These are phyloP conservation scores for Trichoderma breve DNA, from an alignment of 2,329 filamentous ascomycete species.

Conservation along the genomic window DNA sequence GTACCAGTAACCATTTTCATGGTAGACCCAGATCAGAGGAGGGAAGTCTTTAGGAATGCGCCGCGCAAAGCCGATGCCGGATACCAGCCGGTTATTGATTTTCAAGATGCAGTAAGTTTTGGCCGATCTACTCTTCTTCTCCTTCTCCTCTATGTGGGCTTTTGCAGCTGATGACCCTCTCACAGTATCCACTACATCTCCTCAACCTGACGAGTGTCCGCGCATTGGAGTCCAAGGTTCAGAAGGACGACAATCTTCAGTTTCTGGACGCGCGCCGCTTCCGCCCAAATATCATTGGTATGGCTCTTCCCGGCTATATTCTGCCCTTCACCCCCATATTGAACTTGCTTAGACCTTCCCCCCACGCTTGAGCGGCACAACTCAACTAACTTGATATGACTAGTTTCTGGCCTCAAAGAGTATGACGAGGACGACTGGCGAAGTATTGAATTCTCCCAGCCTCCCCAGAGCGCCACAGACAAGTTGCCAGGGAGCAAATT, in stretches of 20 bases:
- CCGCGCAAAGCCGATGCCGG: constrained; percentile 57
- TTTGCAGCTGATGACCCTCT: constrained; percentile 14
- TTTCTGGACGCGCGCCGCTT: constrained; percentile 63
- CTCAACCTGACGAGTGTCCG: constrained; percentile 64
- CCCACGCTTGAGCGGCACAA: neutral
- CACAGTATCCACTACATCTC: constrained; percentile 66
- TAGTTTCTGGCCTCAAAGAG: constrained; percentile 59
- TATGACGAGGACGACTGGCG: constrained; percentile 73
- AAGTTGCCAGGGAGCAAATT: constrained; percentile 36
- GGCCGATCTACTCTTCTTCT: neutral
- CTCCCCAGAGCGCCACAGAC: constrained; percentile 28
- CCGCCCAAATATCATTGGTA: constrained; percentile 69
- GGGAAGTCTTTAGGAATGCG: constrained; percentile 60
- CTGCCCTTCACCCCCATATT: neutral
- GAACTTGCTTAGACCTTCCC: neutral
- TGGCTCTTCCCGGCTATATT: constrained; percentile 23
- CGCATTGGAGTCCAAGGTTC: constrained; percentile 57
- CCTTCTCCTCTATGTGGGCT: neutral
- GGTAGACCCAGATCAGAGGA: constrained; percentile 55
- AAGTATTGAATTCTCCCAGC: constrained; percentile 54
- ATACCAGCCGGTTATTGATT: constrained; percentile 64
- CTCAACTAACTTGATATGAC: neutral
- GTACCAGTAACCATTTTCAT: constrained; percentile 68
- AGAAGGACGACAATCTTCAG: constrained; percentile 46
- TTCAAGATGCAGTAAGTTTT: constrained; percentile 61